Conservation (phyloP, 345 rosid genomes). For the Sapria himalayana region DNA sequence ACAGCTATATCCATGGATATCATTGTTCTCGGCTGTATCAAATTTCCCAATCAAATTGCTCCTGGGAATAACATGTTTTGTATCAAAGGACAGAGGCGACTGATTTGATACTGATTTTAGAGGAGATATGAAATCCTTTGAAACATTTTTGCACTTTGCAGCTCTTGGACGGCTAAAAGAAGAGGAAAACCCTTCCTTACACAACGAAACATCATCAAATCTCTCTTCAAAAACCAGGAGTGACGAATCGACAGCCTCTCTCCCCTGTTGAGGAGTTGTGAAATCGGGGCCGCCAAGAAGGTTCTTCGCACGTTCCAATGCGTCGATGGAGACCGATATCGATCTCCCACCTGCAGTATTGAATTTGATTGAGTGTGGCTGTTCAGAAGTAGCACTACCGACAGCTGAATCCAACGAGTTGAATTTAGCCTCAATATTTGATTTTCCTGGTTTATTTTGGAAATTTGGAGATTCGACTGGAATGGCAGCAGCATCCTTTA, state of each 20-base stretch:
- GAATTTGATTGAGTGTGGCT: conserved; percentile 44
- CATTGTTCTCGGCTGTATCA: conserved; percentile 32
- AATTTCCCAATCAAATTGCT: conserved; percentile 51
- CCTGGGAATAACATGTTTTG: conserved; percentile 18
- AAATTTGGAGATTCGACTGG: too few species aligned
- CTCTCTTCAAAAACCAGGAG: conserved; percentile 15
- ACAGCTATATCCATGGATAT: conserved; percentile 7
- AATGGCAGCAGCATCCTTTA: too few species aligned
- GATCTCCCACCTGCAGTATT: conserved; percentile 83
- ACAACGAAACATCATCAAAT: conserved; percentile 14
- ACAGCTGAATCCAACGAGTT: too few species aligned
- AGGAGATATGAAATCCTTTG: conserved; percentile 41
- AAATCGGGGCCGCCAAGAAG: conserved; percentile 86
- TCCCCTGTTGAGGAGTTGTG: conserved; percentile 32
- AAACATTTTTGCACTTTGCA: conserved; percentile 17
- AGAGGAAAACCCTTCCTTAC: conserved; percentile 17
- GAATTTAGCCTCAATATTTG: conserved; percentile 9
- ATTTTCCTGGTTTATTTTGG: too few species aligned
- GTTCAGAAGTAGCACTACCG: too few species aligned
- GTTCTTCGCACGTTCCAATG: conserved; percentile 63
- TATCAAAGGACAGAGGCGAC: conserved; percentile 11
- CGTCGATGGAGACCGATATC: conserved; percentile 67
- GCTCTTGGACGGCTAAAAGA: conserved; percentile 18
- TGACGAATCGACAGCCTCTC: conserved; percentile 15
- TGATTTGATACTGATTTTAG: conserved; percentile 26